These are phyloP conservation scores for Rhipidocladum racemiflorum DNA, from an alignment of 176 grass and related monocot species.

Conservation along the genomic window DNA sequence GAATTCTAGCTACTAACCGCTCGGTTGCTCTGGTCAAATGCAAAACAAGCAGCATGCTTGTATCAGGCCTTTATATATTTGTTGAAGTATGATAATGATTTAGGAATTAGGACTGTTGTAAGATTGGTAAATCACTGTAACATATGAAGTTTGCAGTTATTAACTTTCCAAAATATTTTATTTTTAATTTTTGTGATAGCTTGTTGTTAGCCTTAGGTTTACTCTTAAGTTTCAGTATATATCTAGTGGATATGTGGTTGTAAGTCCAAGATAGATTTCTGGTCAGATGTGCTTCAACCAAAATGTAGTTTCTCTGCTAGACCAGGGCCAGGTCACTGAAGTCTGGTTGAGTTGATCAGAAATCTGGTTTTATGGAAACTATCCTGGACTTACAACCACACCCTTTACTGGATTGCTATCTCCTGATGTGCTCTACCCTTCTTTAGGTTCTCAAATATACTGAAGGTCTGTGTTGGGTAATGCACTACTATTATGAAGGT, in stretches of 20 bases:
- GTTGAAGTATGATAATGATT: not conserved
- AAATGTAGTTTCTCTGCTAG: constrained; percentile 26
- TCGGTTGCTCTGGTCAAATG: constrained; percentile 9
- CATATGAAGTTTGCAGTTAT: not conserved
- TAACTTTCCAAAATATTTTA: not conserved
- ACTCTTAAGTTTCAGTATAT: not conserved
- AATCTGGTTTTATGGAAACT: not conserved
- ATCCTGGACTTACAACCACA: too few species aligned
- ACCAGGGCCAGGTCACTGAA: constrained; percentile 15
- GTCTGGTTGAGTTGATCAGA: constrained; percentile 1
- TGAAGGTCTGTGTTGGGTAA: constrained; percentile 97
- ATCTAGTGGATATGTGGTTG: constrained; percentile 27
- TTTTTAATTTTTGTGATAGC: not conserved
- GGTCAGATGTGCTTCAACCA: constrained; percentile 13
- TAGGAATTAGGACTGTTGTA: not conserved
- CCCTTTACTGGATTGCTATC: too few species aligned
- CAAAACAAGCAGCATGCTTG: not conserved
- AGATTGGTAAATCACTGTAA: not conserved
- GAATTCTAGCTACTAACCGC: not conserved
- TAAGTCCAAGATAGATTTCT: constrained; percentile 18
- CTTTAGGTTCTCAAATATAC: constrained; percentile 71
- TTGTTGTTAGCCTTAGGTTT: not conserved
- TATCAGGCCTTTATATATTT: not conserved
- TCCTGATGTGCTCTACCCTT: constrained; percentile 5
- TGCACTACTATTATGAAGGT: constrained; percentile 98